phyloP scores from a whole-genome alignment of 164 flowering plant species.

The Echeveria elegans region DNA sequence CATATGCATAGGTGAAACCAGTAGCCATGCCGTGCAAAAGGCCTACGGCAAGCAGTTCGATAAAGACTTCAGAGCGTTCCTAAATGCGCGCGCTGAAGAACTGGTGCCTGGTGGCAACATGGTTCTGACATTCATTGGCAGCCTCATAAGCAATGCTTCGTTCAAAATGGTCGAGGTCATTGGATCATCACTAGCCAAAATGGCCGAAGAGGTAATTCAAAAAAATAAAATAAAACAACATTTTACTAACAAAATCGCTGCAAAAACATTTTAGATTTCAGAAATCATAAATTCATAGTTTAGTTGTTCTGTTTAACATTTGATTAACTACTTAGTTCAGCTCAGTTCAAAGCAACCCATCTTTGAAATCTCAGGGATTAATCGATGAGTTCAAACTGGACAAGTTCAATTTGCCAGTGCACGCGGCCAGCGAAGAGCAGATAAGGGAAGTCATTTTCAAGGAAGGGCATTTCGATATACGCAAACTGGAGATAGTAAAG shows the following conservation, averaged over 20 bases:
- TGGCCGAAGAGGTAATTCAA: constrained; percentile 12
- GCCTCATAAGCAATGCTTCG: constrained; percentile 9
- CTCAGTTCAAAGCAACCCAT: no score
- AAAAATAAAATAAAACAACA: no score
- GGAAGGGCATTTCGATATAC: constrained; percentile 10
- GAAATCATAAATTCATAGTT: no score
- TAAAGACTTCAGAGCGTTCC: constrained; percentile 15
- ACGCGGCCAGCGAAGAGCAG: background rate
- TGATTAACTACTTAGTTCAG: no score
- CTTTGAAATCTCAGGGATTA: constrained; percentile 1
- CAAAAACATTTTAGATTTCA: no score
- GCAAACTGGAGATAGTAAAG: background rate
- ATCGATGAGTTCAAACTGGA: constrained; percentile 1
- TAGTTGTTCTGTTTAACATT: no score
- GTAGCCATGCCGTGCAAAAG: constrained; percentile 9
- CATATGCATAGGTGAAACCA: constrained; percentile 10
- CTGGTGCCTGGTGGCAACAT: constrained; percentile 15
- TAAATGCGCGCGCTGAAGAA: constrained; percentile 14
- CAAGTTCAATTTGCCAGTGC: constrained; percentile 6
- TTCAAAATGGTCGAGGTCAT: constrained; percentile 12
- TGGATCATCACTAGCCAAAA: constrained; percentile 9
- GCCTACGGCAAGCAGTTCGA: constrained; percentile 14
- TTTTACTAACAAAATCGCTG: no score
- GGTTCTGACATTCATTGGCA: constrained; percentile 13
- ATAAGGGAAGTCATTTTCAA: background rate